These are phyloP conservation scores for Perilla frutescens DNA, from an alignment of 257 asterid genomes.

Conservation along the genomic window DNA sequence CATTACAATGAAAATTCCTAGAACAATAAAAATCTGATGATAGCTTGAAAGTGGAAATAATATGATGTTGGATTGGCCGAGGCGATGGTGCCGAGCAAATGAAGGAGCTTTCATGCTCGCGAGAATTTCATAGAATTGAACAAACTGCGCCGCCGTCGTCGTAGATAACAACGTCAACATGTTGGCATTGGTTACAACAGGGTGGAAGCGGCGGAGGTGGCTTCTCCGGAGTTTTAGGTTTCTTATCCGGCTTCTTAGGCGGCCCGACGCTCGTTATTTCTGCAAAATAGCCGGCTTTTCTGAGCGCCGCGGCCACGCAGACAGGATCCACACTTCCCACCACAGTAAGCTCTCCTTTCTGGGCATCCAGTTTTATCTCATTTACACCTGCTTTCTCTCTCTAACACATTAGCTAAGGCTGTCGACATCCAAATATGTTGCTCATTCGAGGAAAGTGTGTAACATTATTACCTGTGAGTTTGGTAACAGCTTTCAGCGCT, in stretches of 20 bases:
- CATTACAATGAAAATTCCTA: no score
- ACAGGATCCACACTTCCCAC: slow-evolving; percentile 44
- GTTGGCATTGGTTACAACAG: slow-evolving; percentile 42
- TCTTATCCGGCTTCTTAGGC: slow-evolving; percentile 18
- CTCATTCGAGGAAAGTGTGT: no score
- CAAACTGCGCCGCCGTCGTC: slow-evolving; percentile 16
- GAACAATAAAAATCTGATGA: no score
- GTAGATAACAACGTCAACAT: slow-evolving; percentile 26
- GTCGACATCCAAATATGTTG: no score
- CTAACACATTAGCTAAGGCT: background rate
- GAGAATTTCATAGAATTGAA: slow-evolving; percentile 32
- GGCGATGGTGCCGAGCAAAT: no score
- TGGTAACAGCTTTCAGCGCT: slow-evolving; percentile 37
- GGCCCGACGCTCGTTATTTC: slow-evolving; percentile 41
- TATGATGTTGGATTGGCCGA: no score
- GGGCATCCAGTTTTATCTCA: slow-evolving; percentile 34
- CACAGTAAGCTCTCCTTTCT: slow-evolving; percentile 42
- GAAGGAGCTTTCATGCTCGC: no score
- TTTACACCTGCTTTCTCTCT: slow-evolving; percentile 31
- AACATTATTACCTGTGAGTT: slow-evolving; percentile 36
- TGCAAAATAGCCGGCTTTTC: slow-evolving; percentile 34
- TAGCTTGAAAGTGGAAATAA: no score
- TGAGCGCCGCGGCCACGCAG: slow-evolving; percentile 18
- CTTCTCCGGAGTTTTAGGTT: background rate
- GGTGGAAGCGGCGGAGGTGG: slow-evolving; percentile 20